phyloP scores from a whole-genome alignment of 495 filamentous ascomycete species.

The Penicillium daleae region DNA sequence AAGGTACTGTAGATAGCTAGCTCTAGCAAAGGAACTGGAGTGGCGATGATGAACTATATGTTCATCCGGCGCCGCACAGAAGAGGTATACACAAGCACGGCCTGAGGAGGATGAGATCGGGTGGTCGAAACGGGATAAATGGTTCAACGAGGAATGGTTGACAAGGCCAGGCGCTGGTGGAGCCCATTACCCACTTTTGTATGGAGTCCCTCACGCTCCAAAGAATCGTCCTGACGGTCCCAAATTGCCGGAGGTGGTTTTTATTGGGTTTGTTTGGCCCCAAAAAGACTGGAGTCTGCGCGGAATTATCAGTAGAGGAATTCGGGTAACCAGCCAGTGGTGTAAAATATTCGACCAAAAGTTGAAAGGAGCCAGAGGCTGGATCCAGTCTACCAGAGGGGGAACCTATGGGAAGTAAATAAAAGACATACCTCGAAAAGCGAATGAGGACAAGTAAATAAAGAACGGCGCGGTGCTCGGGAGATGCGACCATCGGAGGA shows the following conservation, averaged over 20 bases:
- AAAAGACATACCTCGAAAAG: conserved; percentile 17
- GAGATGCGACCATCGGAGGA: conserved; percentile 43
- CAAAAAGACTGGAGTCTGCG: neutral
- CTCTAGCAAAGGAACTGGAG: too few species aligned
- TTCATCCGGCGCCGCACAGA: neutral
- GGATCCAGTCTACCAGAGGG: neutral
- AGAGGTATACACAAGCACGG: conserved; percentile 2
- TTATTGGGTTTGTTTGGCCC: neutral
- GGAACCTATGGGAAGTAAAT: conserved; percentile 15
- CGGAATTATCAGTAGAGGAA: neutral
- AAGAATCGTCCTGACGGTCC: conserved; percentile 6
- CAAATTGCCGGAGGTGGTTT: conserved; percentile 1
- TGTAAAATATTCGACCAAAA: neutral
- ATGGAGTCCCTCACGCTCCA: conserved; percentile 19
- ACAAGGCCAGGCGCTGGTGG: conserved; percentile 4
- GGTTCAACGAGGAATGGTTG: conserved; percentile 5
- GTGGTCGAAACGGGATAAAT: conserved; percentile 1
- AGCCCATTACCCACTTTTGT: conserved; percentile 11
- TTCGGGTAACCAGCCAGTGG: neutral
- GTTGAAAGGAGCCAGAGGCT: neutral
- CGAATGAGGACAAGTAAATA: conserved; percentile 10
- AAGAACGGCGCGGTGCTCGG: neutral
- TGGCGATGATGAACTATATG: neutral
- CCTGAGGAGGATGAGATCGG: neutral
- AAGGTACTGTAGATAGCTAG: too few species aligned